Conservation (phyloP, 371 early-diverging fungal species). For the Pancytospora epiphaga region DNA sequence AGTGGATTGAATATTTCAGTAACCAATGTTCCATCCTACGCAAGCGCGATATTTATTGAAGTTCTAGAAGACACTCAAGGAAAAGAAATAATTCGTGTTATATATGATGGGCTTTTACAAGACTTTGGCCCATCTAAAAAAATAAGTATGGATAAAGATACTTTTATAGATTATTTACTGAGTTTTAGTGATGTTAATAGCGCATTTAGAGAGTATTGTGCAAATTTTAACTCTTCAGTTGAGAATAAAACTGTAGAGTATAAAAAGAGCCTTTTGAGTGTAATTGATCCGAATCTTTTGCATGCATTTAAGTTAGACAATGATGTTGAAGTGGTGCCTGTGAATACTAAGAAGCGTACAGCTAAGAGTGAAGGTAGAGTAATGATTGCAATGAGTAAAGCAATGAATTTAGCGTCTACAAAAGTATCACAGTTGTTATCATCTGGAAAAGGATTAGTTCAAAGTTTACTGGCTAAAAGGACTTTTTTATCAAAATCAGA, state of each 20-base stretch:
- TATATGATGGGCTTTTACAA: slow-evolving; percentile 32
- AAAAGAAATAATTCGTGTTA: slow-evolving; percentile 36
- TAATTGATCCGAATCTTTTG: not conserved
- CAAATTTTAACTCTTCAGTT: too few species aligned
- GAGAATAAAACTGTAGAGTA: too few species aligned
- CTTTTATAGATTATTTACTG: slow-evolving; percentile 28
- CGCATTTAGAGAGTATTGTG: not conserved
- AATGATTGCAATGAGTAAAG: too few species aligned
- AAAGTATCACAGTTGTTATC: too few species aligned
- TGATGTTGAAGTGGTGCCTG: too few species aligned
- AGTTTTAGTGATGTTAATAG: not conserved
- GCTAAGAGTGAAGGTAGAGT: too few species aligned
- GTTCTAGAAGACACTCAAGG: slow-evolving; percentile 30
- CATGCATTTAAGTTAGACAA: not conserved
- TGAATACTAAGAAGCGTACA: too few species aligned
- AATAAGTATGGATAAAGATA: slow-evolving; percentile 22
- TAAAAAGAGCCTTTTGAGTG: not conserved
- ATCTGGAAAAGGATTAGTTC: too few species aligned
- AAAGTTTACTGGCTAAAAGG: too few species aligned
- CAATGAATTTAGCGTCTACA: too few species aligned
- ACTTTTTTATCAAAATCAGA: too few species aligned
- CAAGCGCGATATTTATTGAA: slow-evolving; percentile 54
- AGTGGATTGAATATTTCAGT: slow-evolving; percentile 30
- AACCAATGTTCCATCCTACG: slow-evolving; percentile 46
- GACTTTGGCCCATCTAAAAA: slow-evolving; percentile 21